Percentiles rank a stretch among this genome's conserved stretches.
phyloP scores from a whole-genome alignment of 441 rosid species.

The Manihot esculenta region DNA sequence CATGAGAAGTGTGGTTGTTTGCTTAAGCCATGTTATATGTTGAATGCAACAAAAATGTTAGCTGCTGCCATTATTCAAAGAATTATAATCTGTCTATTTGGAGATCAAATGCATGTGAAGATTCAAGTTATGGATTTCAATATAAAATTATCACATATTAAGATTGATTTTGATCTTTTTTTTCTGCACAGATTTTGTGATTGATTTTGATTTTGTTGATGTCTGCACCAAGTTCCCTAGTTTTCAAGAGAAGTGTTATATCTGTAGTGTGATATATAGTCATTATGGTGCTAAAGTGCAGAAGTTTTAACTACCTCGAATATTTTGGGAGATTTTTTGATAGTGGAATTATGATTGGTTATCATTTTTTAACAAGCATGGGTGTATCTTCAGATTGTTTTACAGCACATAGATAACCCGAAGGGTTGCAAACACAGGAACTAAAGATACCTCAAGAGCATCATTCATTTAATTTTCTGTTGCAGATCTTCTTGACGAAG shows the following conservation, averaged over 20 bases:
- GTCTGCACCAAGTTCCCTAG: neutral
- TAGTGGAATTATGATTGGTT: neutral
- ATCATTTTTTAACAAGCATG: constrained; percentile 1
- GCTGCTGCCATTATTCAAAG: neutral
- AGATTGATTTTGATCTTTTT: neutral
- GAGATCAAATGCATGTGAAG: neutral
- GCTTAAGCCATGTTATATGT: neutral
- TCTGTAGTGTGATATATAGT: neutral
- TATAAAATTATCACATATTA: neutral
- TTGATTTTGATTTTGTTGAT: neutral
- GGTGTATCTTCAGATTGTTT: neutral
- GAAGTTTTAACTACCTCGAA: neutral
- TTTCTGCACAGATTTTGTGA: too few relatives aligned
- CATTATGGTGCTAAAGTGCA: neutral
- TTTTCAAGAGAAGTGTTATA: neutral
- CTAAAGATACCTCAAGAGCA: too few relatives aligned
- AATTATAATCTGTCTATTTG: neutral
- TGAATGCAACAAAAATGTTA: neutral
- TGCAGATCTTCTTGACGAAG: constrained; percentile 83
- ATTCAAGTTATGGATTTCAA: neutral
- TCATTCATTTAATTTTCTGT: constrained; percentile 16
- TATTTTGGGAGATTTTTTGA: neutral
- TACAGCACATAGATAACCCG: neutral
- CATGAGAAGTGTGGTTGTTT: neutral
- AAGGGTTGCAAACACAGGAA: too few relatives aligned